Evolutionary conservation across 2,329 filamentous ascomycete species (phyloP).

Genomic region (Aspergillus calidoustus): DNA sequence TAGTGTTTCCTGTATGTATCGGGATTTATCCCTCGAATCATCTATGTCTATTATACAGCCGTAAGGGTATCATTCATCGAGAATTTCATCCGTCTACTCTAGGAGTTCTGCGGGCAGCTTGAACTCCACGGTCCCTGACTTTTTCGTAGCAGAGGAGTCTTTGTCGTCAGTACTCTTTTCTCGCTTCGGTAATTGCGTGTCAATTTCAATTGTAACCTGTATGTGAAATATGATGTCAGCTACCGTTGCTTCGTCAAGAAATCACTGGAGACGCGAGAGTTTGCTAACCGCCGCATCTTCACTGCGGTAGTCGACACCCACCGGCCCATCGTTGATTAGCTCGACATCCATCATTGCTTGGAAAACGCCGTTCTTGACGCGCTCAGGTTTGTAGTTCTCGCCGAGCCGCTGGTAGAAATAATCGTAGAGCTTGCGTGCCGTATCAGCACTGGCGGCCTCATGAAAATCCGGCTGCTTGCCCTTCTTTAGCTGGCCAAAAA

Average conservation of each 20-base stretch:
- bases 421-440: constrained; percentile 81
- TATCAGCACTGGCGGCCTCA: constrained; percentile 76
- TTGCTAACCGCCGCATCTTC: constrained; percentile 59
- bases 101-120: constrained; percentile 30
- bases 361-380: constrained; percentile 93
- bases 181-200: constrained; percentile 50
- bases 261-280: constrained; percentile 36
- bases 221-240: constrained; percentile 15
- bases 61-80: constrained; percentile 14
- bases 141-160: constrained; percentile 15
- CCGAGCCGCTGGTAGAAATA: constrained; percentile 79
- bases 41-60: constrained; percentile 7
- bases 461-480: constrained; percentile 96
- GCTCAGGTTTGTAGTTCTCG: constrained; percentile 70
- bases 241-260: constrained; percentile 12
- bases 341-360: constrained; percentile 99
- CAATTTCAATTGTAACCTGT: constrained; percentile 53
- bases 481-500: constrained; percentile 91
- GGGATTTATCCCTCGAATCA: neutral
- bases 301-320: constrained; percentile 65
- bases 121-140: constrained; percentile 23
- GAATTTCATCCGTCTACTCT: constrained; percentile 21
- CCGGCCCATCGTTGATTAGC: constrained; percentile 81
- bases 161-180: constrained; percentile 27
- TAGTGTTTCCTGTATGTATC: neutral